Evolutionary conservation across 495 filamentous ascomycete species (phyloP).

Genomic region (Penicillium alfredii): DNA sequence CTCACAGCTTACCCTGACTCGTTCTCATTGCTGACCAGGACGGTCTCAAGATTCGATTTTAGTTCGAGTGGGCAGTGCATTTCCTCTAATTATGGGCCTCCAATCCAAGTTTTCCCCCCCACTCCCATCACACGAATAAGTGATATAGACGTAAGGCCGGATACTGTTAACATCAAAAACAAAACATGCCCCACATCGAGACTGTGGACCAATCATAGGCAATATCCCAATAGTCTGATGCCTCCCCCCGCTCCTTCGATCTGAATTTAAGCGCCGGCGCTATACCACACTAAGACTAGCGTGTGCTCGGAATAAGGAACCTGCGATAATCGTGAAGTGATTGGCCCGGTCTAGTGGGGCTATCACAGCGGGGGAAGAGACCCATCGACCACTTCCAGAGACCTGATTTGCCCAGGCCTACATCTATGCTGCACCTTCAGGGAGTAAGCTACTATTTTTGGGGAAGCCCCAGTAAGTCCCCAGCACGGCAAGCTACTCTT

Average conservation of each 20-base stretch:
- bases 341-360: neutral
- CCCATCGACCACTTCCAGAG: neutral
- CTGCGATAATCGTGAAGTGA: neutral
- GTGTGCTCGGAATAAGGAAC: neutral
- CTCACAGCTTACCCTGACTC: no score
- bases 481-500: no score
- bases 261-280: constrained; percentile 24
- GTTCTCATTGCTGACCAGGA: no score
- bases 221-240: no score
- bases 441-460: neutral
- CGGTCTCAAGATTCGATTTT: no score
- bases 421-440: no score
- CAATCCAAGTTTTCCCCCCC: no score
- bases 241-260: constrained; percentile 6
- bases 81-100: no score
- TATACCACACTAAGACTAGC: constrained; percentile 1
- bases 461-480: neutral
- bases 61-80: no score
- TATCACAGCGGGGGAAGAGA: neutral
- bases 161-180: neutral
- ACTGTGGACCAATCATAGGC: neutral
- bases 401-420: no score
- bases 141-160: neutral
- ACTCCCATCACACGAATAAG: neutral
- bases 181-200: neutral